phyloP scores from a whole-genome alignment of 345 rosid genomes.

The Eucalyptus tenuipes region DNA sequence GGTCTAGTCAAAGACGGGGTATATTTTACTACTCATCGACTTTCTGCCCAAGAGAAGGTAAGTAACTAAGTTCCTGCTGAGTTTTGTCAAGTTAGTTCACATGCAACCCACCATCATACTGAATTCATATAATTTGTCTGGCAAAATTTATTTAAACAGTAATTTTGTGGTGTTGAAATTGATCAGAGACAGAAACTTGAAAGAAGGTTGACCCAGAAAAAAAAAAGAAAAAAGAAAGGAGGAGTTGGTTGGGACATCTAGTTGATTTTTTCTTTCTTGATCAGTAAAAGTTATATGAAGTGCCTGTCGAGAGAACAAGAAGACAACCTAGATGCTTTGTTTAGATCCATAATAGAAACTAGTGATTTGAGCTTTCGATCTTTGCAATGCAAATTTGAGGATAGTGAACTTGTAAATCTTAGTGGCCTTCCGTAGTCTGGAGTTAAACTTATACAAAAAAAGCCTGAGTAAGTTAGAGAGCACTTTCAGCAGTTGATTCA shows the following conservation, averaged over 20 bases:
- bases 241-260: not conserved
- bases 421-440: rapidly evolving
- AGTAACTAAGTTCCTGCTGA: not conserved
- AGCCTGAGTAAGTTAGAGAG: no score
- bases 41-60: not conserved
- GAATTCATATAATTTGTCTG: not conserved
- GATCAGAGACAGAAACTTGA: no score
- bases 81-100: not conserved
- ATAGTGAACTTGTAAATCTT: no score
- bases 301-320: not conserved
- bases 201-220: no score
- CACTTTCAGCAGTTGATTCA: no score
- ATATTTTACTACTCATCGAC: rapidly evolving
- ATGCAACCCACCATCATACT: rapidly evolving
- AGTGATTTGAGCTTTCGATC: not conserved
- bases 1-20: not conserved
- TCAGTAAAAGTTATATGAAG: not conserved
- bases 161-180: rapidly evolving
- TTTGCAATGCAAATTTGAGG: not conserved
- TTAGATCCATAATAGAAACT: not conserved
- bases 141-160: rapidly evolving
- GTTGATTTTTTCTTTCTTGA: not conserved
- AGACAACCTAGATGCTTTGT: not conserved
- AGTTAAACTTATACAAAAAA: no score
- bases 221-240: no score